Conservation (phyloP, 768 basidiomycete genomes). For the Dacryopinax spathularia region DNA sequence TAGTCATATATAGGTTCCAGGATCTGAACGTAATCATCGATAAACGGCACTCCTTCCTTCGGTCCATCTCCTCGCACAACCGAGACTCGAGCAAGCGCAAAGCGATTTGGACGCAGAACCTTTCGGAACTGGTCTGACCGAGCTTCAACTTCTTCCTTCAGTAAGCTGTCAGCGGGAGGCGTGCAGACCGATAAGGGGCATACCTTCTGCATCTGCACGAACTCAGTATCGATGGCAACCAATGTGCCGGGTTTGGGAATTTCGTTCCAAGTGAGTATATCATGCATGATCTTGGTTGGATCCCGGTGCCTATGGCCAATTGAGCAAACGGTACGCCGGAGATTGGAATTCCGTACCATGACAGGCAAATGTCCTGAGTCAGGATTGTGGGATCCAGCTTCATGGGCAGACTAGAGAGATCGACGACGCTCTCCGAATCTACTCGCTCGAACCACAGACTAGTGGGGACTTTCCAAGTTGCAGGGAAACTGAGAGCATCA, state of each 20-base stretch:
- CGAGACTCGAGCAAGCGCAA: constrained; percentile 88
- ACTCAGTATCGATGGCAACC: constrained; percentile 94
- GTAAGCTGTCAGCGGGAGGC: no score
- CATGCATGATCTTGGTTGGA: constrained; percentile 56
- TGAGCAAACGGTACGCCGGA: background rate
- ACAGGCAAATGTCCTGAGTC: constrained; percentile 75
- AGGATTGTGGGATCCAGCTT: constrained; percentile 61
- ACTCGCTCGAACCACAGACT: constrained; percentile 78
- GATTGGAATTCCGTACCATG: constrained; percentile 40
- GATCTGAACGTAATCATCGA: constrained; percentile 96
- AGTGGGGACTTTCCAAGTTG: constrained; percentile 90
- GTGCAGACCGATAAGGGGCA: no score
- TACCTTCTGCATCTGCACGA: constrained; percentile 92
- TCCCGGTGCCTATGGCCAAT: constrained; percentile 53
- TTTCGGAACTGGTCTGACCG: constrained; percentile 91
- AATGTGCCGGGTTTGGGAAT: constrained; percentile 73
- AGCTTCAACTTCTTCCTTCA: constrained; percentile 84
- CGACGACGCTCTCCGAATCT: constrained; percentile 43
- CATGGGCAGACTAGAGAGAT: constrained; percentile 50
- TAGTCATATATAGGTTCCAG: constrained; percentile 94
- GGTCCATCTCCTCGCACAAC: constrained; percentile 76
- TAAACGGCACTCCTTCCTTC: constrained; percentile 75
- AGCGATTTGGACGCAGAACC: constrained; percentile 76
- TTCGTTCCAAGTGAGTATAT: constrained; percentile 55
- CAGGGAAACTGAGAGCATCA: constrained; percentile 77